These are phyloP conservation scores for Scleroderma citrinum DNA, from an alignment of 768 basidiomycete genomes.

Conservation along the genomic window DNA sequence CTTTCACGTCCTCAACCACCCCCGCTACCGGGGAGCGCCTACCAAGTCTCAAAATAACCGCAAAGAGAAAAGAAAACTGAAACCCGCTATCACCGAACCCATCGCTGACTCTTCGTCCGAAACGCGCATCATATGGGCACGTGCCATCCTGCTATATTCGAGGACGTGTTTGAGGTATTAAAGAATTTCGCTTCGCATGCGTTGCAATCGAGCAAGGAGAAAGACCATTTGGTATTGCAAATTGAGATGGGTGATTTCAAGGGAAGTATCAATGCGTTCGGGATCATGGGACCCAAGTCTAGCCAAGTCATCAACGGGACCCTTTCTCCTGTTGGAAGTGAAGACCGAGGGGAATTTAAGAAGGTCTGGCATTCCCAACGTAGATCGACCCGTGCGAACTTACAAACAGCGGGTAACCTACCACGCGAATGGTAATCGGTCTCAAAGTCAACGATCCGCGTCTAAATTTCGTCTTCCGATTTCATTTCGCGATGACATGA, in stretches of 20 bases:
- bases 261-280: conserved; percentile 71
- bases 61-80: conserved; percentile 30
- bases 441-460: conserved; percentile 83
- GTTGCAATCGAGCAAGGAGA: conserved; percentile 34
- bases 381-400: conserved; percentile 32
- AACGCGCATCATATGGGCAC: conserved; percentile 63
- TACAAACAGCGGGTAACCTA: conserved; percentile 62
- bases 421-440: conserved; percentile 75
- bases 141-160: conserved; percentile 72
- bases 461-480: conserved; percentile 50
- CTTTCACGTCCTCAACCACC: background rate
- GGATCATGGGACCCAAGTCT: conserved; percentile 83
- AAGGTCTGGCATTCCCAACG: conserved; percentile 35
- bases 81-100: conserved; percentile 20
- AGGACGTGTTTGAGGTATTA: conserved; percentile 49
- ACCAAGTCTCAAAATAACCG: conserved; percentile 13
- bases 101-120: conserved; percentile 4
- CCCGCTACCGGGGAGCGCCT: background rate
- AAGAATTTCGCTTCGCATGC: conserved; percentile 44
- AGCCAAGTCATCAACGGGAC: conserved; percentile 69
- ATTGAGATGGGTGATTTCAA: conserved; percentile 70
- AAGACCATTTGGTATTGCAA: conserved; percentile 20
- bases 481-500: background rate
- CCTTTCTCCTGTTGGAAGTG: conserved; percentile 42
- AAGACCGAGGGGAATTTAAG: conserved; percentile 50